phyloP scores from a whole-genome alignment of 164 flowering plant species.

The Aristolochia fimbriata region DNA sequence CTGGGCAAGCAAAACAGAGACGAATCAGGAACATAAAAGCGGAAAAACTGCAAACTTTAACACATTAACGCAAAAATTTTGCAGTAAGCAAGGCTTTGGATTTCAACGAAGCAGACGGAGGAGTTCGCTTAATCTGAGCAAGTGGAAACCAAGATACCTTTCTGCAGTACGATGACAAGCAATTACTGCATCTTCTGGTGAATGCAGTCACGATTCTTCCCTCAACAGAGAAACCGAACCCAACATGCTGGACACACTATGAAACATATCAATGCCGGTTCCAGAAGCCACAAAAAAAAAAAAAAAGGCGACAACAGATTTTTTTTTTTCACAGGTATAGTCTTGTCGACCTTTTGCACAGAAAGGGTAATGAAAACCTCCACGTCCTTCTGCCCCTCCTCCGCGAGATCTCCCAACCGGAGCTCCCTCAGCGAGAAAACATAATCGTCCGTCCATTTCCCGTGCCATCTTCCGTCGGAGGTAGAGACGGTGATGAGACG shows the following conservation, averaged over 20 bases:
- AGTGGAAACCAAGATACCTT: conserved; percentile 27
- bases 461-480: conserved; percentile 49
- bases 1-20: conserved; percentile 24
- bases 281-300: not conserved
- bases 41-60: not conserved
- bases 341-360: conserved; percentile 59
- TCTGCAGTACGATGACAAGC: conserved; percentile 52
- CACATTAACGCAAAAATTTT: not conserved
- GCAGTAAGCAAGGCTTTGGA: no score
- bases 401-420: conserved; percentile 48
- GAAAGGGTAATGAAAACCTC: conserved; percentile 41
- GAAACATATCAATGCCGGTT: not conserved
- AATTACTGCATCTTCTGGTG: conserved; percentile 56
- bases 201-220: conserved; percentile 63
- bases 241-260: conserved; percentile 50
- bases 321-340: no score
- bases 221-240: conserved; percentile 76
- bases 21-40: not conserved
- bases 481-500: conserved; percentile 56
- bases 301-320: no score
- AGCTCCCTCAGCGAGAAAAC: conserved; percentile 44
- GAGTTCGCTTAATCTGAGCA: no score
- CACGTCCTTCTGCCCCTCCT: conserved; percentile 36
- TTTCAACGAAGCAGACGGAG: no score
- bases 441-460: conserved; percentile 52